Conservation (phyloP, 116 monocot genomes). For the Zostera marina region DNA sequence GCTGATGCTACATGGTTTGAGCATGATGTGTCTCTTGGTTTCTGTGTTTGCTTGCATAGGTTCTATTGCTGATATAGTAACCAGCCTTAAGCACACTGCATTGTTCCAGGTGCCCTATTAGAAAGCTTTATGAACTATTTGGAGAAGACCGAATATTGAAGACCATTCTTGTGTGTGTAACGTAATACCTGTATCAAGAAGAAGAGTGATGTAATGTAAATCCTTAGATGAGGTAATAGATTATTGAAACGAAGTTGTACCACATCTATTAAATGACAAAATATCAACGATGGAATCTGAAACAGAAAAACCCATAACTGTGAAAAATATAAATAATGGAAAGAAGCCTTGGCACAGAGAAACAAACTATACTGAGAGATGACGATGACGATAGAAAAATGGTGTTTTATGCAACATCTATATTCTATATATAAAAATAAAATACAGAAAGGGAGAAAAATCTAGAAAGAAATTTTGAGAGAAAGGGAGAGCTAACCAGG, state of each 20-base stretch:
- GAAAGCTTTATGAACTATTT: neutral
- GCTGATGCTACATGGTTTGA: slow-evolving; percentile 34
- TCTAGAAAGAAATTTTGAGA: no score
- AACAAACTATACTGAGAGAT: slow-evolving; percentile 58
- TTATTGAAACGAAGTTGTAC: no score
- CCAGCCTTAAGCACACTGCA: slow-evolving; percentile 25
- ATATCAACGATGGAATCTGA: no score
- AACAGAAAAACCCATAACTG: no score
- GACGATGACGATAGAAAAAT: slow-evolving; percentile 51
- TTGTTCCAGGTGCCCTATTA: slow-evolving; percentile 27
- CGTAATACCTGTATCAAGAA: neutral
- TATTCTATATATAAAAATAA: slow-evolving; percentile 8
- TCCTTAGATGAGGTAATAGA: no score
- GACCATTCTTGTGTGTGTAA: neutral
- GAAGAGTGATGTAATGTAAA: neutral
- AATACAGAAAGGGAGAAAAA: neutral
- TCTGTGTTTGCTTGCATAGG: slow-evolving; percentile 42
- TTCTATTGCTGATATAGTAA: slow-evolving; percentile 42
- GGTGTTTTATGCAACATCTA: slow-evolving; percentile 25
- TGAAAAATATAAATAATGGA: no score
- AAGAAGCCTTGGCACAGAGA: slow-evolving; percentile 14
- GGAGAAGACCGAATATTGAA: neutral
- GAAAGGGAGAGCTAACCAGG: no score
- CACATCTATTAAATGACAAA: no score
- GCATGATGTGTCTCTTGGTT: slow-evolving; percentile 23